phyloP scores from a whole-genome alignment of 179 eudicot genomes.

The Spergularia azorica region DNA sequence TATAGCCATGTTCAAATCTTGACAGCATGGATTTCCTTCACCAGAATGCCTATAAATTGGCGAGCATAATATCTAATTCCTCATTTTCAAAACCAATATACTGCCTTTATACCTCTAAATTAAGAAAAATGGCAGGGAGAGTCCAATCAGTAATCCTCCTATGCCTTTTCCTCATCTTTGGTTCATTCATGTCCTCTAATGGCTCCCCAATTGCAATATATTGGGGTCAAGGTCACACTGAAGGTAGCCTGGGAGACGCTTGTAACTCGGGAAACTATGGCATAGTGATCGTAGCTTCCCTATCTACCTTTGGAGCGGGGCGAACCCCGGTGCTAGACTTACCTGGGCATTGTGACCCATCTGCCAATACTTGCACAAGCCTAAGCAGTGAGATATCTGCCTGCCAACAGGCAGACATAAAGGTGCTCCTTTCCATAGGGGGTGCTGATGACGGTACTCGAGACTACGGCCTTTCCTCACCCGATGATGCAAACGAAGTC shows the following conservation, averaged over 20 bases:
- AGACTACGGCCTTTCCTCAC: constrained; percentile 31
- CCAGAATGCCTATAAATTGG: no score
- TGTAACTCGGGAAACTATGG: constrained; percentile 43
- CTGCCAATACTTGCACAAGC: constrained; percentile 23
- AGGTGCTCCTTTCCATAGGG: constrained; percentile 44
- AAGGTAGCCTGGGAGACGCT: constrained; percentile 44
- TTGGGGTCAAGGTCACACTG: constrained; percentile 49
- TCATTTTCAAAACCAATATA: no score
- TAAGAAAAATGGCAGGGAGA: constrained; percentile 23
- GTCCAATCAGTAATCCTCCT: constrained; percentile 6
- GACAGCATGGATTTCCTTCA: no score
- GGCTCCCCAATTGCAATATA: constrained; percentile 40
- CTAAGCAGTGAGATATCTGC: constrained; percentile 26
- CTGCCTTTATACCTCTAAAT: no score
- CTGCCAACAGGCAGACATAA: constrained; percentile 30
- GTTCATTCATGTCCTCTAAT: constrained; percentile 26
- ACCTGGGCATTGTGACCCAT: constrained; percentile 48
- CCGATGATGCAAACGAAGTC: constrained; percentile 33
- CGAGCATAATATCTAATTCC: no score
- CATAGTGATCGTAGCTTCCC: constrained; percentile 38
- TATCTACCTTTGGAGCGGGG: constrained; percentile 39
- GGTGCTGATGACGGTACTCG: constrained; percentile 25
- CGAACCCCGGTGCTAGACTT: constrained; percentile 39
- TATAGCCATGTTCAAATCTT: no score
- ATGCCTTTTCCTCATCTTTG: constrained; percentile 15